A percentile compares a stretch with the other conserved stretches of the same genome.
Conservation (phyloP, 495 filamentous ascomycete genomes). For the Pyrenopolyporus hunteri region DNA sequence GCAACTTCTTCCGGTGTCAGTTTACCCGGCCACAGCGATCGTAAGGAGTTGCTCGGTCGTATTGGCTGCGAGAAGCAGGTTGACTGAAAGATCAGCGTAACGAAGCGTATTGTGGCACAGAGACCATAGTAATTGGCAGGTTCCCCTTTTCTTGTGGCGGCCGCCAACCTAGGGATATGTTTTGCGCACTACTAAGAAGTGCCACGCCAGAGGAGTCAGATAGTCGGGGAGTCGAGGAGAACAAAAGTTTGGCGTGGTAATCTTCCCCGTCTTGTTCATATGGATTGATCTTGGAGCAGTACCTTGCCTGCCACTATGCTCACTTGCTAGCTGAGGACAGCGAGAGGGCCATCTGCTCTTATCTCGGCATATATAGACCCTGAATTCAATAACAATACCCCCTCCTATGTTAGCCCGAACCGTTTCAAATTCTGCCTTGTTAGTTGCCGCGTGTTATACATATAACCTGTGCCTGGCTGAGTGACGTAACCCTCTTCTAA, state of each 20-base stretch:
- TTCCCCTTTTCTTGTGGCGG: conserved; percentile 2
- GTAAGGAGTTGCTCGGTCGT: conserved; percentile 72
- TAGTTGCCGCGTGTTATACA: too few species aligned
- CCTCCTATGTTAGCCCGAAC: conserved; percentile 3
- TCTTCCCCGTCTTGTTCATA: conserved; percentile 30
- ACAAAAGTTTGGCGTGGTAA: conserved; percentile 32
- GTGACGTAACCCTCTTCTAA: too few species aligned
- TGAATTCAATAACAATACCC: conserved; percentile 43
- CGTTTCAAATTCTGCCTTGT: neutral
- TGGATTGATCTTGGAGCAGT: conserved; percentile 29
- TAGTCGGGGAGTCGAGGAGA: conserved; percentile 13
- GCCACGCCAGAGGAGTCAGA: conserved; percentile 7
- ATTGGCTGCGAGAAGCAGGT: conserved; percentile 77
- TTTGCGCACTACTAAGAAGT: conserved; percentile 4
- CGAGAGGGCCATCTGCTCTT: conserved; percentile 26
- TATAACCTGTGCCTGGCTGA: too few species aligned
- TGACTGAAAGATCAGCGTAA: conserved; percentile 43
- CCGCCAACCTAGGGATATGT: conserved; percentile 8
- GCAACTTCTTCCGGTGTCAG: conserved; percentile 62
- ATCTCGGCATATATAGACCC: conserved; percentile 40
- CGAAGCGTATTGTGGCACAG: conserved; percentile 10
- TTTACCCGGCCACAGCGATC: conserved; percentile 71
- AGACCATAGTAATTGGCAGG: conserved; percentile 5
- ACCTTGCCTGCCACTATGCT: conserved; percentile 14
- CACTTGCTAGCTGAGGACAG: conserved; percentile 12